Base-by-base conservation (phyloP, 2,329 filamentous ascomycete species). In the Phialophora verrucosa region DNA sequence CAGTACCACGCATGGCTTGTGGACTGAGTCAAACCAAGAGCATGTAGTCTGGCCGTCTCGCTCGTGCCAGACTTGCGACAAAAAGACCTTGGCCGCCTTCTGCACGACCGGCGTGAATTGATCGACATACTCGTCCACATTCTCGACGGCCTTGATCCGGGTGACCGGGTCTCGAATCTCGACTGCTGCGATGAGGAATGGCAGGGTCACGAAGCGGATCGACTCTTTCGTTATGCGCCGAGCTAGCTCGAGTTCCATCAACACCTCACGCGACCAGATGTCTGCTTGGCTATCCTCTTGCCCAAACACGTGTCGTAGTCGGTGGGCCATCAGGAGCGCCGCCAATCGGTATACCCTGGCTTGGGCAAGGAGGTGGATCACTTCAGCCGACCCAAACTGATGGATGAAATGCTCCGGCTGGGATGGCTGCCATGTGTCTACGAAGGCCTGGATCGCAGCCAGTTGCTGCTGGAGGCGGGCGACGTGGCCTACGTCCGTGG, bases 101-200 rank as follows among this genome's bases (percentile, higher is more conserved):
- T 66, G 64, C 25, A 66, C 60, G 47, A 60, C 60, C 3, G 60
- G 64, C 38, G 35, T 63, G 32, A 66, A 66, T 50, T 47, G 64
- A 56, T 66, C 64, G 14, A 66, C 64, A 32, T 66, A 63, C 60
- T 56, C 56, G 25, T 63, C 64, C 54, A 59, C 56, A n/a, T 66
- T 38, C 20, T 60, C 47, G n/a, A 63, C 23, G 20, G 60, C 55
- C 55, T 60, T 53, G 27, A 10, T 38, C 35, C 64, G 59, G 6
- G 56, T 50, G 11, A 7, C 47, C 35, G 54, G 59, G 6, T 63
- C 55, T 38, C 50, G 64, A 32, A 66, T 60, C 60, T 66, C 64
- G 38, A 66, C 35, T 7, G 64, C 64, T 4, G 64, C 61, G 20
- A 54, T 11, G 12, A 67, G 51, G 29, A 67, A 67, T 38, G 64